These are phyloP conservation scores for Aspergillus affinis DNA, from an alignment of 495 filamentous ascomycete species.

Conservation along the genomic window DNA sequence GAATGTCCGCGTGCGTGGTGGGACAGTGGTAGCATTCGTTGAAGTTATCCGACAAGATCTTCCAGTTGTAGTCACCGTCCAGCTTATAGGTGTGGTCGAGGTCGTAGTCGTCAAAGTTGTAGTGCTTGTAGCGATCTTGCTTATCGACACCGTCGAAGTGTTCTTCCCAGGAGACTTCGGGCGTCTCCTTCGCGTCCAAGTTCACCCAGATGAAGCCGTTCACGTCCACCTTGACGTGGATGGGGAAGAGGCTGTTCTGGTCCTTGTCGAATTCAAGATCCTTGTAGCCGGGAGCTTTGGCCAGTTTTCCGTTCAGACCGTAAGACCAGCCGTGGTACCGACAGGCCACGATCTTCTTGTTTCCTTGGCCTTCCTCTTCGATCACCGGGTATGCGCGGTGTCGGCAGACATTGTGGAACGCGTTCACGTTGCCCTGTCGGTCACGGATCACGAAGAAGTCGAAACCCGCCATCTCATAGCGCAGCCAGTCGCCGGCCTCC, in stretches of 20 bases:
- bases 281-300: conserved; percentile 56
- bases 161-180: conserved; percentile 46
- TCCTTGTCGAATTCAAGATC: conserved; percentile 50
- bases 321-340: conserved; percentile 54
- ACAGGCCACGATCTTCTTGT: conserved; percentile 50
- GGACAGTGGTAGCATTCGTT: conserved; percentile 65
- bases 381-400: conserved; percentile 56
- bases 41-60: conserved; percentile 62
- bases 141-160: conserved; percentile 45
- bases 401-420: conserved; percentile 56
- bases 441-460: conserved; percentile 48
- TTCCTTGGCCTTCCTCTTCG: conserved; percentile 44
- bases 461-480: conserved; percentile 49
- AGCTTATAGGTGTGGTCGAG: conserved; percentile 56
- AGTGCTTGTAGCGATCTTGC: conserved; percentile 45
- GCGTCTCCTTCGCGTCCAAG: conserved; percentile 40
- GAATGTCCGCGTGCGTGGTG: conserved; percentile 49
- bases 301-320: conserved; percentile 54
- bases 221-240: conserved; percentile 49
- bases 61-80: conserved; percentile 53
- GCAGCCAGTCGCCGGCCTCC: conserved; percentile 48
- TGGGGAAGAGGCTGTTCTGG: conserved; percentile 42
- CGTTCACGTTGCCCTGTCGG: conserved; percentile 46
- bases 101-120: conserved; percentile 59
- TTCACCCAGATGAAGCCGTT: conserved; percentile 55